Evolutionary conservation across 805 yeast genomes (phyloP).

Genomic region (Kazachstania psychrophila): DNA sequence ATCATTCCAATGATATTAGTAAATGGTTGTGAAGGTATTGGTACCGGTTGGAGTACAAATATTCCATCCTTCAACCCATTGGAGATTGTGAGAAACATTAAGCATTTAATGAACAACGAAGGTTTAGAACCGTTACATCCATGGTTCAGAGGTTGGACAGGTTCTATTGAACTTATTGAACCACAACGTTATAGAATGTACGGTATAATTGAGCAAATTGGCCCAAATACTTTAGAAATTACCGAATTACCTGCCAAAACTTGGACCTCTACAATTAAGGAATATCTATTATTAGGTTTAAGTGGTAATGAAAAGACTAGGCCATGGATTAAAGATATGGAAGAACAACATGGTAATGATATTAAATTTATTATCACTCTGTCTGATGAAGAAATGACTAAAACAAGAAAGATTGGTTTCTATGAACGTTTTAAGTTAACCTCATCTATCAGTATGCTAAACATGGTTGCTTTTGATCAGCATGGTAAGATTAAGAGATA

Average conservation of each 20-base stretch:
- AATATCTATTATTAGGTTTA: constrained; percentile 64
- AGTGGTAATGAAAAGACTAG: constrained; percentile 63
- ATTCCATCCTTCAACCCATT: constrained; percentile 85
- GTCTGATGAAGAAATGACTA: constrained; percentile 72
- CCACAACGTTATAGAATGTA: constrained; percentile 64
- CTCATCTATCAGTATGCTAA: constrained; percentile 57
- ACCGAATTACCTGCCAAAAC: constrained; percentile 86
- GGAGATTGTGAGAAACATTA: constrained; percentile 70
- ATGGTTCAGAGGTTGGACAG: constrained; percentile 96
- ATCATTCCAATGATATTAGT: constrained; percentile 91
- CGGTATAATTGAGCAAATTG: constrained; percentile 76
- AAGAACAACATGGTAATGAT: constrained; percentile 81
- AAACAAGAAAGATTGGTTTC: constrained; percentile 64
- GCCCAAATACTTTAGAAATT: constrained; percentile 72
- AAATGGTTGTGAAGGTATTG: constrained; percentile 96
- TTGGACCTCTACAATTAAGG: constrained; percentile 91
- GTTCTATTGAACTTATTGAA: constrained; percentile 55
- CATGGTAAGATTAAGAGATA: constrained; percentile 80
- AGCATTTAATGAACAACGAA: constrained; percentile 63
- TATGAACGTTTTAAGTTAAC: constrained; percentile 76
- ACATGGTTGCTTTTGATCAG: constrained; percentile 95
- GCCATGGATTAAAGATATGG: constrained; percentile 90
- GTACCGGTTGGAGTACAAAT: constrained; percentile 96
- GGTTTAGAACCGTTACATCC: constrained; percentile 69
- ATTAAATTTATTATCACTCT: constrained; percentile 73